Evolutionary conservation across 176 grass and related monocot genomes (phyloP), one percentile per base, ranked within the genome.

Genomic region (Carex kokanica): DNA sequence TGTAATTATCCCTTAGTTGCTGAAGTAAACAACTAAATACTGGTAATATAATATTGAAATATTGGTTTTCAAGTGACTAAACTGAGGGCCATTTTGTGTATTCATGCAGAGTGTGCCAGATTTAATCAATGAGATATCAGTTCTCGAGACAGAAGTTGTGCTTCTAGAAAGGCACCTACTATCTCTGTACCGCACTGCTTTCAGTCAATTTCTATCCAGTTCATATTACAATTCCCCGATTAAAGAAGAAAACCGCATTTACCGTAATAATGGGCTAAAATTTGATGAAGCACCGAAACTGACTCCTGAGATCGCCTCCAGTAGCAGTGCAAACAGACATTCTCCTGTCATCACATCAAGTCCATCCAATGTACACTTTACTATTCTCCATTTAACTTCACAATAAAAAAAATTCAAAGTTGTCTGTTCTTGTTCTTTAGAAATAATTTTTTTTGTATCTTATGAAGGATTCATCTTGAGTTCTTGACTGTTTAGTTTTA

Each of bases 71-170:
- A 75, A 75, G 43, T 16, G 14, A 52, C 72, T 53, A 53, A 75
- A 53, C 27, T 75, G 72, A 49, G 17, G 12, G 23, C 6, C 4
- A 16, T 10, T 29, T 75, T 54, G 23, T 75, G 23, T 55, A 54
- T 54, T 53, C 72, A 27, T 84, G 81, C 81, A 88, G 86, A 68
- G 51, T 69, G 81, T 83, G 41, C 60, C 64, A 62, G 78, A 82
- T 47, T 52, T 87, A n/a, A 81, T 87, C 7, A 74, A 49, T 49
- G 85, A 87, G 40, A 87, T 87, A 70, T 63, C 85, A 17, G 63
- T 62, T 64, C 85, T 87, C 16, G 85, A 87, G 36, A 79, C 81
- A 16, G 85, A 87, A 87, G 85, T 87, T 63, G 21, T 87, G 45
- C 85, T 64, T 60, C 61, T 87, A 43, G 85, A 87, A 82, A 38